Conservation (phyloP, 495 filamentous ascomycete species). For the Tuber magnatum region DNA sequence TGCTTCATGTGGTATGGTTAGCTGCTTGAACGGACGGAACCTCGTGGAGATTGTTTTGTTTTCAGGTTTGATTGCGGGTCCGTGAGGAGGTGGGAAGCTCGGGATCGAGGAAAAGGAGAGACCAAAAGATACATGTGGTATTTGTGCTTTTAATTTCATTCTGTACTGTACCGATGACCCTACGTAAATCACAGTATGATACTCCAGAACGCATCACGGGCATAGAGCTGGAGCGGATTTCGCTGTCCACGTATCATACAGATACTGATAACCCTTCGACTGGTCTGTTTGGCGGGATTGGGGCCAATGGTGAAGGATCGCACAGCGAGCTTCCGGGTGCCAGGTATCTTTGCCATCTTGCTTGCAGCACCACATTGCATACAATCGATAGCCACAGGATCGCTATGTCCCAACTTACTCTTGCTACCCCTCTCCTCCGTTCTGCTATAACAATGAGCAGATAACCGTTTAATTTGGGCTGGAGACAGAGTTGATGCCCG, state of each 20-base stretch:
- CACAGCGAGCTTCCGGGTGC: neutral
- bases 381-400: neutral
- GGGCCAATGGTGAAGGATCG: neutral
- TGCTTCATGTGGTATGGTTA: slow-evolving; percentile 1
- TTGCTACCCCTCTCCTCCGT: neutral
- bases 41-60: neutral
- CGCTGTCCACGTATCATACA: neutral
- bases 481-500: neutral
- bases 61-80: neutral
- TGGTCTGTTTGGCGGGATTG: neutral
- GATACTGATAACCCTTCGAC: neutral
- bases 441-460: neutral
- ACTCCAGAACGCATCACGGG: neutral
- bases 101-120: neutral
- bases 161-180: neutral
- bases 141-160: neutral
- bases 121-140: neutral
- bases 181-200: neutral
- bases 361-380: neutral
- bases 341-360: neutral
- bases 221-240: neutral
- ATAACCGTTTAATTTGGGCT: neutral
- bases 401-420: neutral
- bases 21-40: neutral
- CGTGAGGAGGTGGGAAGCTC: neutral